Percentiles rank a stretch among this genome's conserved stretches.
Conservation (phyloP, 225 moss, liverwort and hornwort genomes). For the Straminergon stramineum region DNA sequence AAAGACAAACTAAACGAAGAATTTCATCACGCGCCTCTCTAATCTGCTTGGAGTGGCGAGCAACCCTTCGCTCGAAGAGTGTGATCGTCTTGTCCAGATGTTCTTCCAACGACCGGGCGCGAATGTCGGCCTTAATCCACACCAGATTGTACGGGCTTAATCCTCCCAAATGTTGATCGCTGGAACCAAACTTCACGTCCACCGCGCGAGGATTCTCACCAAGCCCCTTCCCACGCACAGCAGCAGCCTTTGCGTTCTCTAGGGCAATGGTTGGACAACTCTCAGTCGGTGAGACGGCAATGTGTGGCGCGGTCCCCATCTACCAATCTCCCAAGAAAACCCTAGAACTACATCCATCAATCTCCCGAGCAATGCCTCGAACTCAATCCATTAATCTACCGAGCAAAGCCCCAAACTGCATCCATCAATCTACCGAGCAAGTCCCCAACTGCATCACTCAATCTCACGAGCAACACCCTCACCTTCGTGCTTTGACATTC, state of each 20-base stretch:
- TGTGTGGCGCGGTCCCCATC: neutral
- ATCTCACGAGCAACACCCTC: neutral
- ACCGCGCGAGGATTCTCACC: neutral
- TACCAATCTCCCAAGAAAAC: neutral
- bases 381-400: neutral
- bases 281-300: neutral
- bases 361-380: neutral
- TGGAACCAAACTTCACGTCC: neutral
- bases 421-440: neutral
- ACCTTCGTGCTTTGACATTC: neutral
- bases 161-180: neutral
- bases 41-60: neutral
- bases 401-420: neutral
- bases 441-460: neutral
- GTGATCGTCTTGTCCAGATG: neutral
- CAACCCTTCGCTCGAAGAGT: neutral
- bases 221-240: neutral
- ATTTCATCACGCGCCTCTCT: neutral
- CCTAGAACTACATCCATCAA: neutral
- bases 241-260: neutral
- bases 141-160: neutral
- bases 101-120: neutral
- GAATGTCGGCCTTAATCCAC: neutral
- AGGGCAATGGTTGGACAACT: neutral
- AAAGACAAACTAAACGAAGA: neutral